Base-by-base conservation (phyloP, 108 stramenopile species). In the Conticribra guillardii region DNA sequence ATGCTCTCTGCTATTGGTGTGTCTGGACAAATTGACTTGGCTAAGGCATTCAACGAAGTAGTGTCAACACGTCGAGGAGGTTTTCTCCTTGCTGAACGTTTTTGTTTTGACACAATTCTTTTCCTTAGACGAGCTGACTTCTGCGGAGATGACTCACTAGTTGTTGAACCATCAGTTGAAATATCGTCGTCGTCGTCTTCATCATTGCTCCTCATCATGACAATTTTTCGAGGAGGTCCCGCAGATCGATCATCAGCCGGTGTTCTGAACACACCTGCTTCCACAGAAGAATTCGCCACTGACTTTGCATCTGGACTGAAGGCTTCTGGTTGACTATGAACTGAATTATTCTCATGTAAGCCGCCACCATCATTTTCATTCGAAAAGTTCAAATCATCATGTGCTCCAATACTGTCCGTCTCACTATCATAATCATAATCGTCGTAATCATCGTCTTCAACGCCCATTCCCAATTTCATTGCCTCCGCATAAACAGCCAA, bases 401-500 rank as follows among this genome's bases (percentile, higher is more conserved):
- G 41, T 53, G 51, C 48, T 54, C 55, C 71, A 28, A 73, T 44
- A 31, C 71, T 79, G 30, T 68, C 69, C 21, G 70, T 71, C 66
- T 75, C 64, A 55, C 80, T 67, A 21, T 81, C 68, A 45, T 72
- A 79, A 22, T 84, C 74, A 41, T 71, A n/a, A n/a, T n/a, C 82
- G 14, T 51, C 61, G 30, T 51, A 30, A 37, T 29, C 59, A 23
- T 56, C 48, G 19, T 83, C 82, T 45, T 81, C 77, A 4, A 57
- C 58, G 2, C 69, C 73, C 21, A 78, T 71, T 4, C 89, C 90
- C 31, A 95, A 49, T 47, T 71, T 81, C 62, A 95, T 67, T 4
- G 90, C 84, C 75, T 91, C 85, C 3, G 88, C 74, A 66, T 85
- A 95, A 18, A 92, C 74, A 18, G 88, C 78, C 61, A 95, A 74